These are phyloP conservation scores for Blastosporella zonata DNA, from an alignment of 1,284 basidiomycete genomes.

Conservation along the genomic window DNA sequence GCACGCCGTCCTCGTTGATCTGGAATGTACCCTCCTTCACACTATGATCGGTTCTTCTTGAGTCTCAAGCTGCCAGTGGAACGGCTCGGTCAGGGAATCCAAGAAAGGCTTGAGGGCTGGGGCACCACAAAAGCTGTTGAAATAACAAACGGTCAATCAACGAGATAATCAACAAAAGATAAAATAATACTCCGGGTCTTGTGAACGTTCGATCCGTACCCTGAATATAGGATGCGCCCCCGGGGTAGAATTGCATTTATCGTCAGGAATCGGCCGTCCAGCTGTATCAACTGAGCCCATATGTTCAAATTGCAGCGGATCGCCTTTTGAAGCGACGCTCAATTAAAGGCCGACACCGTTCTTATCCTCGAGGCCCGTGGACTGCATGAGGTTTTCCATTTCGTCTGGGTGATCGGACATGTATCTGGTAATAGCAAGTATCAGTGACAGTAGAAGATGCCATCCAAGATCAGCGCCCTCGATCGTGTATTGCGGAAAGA, in stretches of 20 bases:
- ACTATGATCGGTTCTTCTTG: constrained; percentile 28
- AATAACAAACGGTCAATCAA: too few relatives aligned
- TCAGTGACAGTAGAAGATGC: background rate
- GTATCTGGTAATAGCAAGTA: constrained; percentile 17
- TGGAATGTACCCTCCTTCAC: constrained; percentile 29
- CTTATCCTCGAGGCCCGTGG: constrained; percentile 13
- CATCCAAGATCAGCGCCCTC: too few relatives aligned
- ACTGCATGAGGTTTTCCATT: constrained; percentile 22
- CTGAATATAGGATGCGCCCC: constrained; percentile 24
- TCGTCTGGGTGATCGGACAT: constrained; percentile 25
- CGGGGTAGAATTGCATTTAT: constrained; percentile 12
- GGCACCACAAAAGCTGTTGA: constrained; percentile 28
- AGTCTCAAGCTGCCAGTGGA: constrained; percentile 36
- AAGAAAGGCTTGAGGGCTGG: constrained; percentile 34
- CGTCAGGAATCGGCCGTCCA: constrained; percentile 21
- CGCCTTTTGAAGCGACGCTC: constrained; percentile 21
- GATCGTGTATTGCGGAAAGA: too few relatives aligned
- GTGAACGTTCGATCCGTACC: too few relatives aligned
- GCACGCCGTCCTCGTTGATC: constrained; percentile 25
- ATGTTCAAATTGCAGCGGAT: constrained; percentile 30
- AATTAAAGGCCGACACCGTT: constrained; percentile 29
- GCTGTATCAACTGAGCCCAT: constrained; percentile 23
- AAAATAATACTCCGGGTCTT: too few relatives aligned
- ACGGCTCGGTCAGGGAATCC: constrained; percentile 34
- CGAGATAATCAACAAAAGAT: too few relatives aligned